Conservation (phyloP, 2,329 filamentous ascomycete species). For the Polychaeton citri region DNA sequence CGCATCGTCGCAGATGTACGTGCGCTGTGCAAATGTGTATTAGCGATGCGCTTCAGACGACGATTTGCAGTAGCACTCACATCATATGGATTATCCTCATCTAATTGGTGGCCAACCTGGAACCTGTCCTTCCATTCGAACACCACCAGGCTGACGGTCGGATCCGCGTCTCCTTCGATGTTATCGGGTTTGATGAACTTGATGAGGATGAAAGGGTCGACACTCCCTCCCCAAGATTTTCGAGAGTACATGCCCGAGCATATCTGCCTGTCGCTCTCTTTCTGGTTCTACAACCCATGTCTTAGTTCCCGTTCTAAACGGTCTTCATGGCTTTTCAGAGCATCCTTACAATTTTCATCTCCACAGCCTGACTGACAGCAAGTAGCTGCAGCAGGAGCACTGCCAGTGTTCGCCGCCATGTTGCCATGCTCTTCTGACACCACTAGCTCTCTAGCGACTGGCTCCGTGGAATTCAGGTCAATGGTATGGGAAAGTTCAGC, state of each 20-base stretch:
- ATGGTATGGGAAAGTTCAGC: too few species aligned
- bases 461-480: too few species aligned
- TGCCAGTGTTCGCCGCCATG: slow-evolving; percentile 14
- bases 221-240: slow-evolving; percentile 72
- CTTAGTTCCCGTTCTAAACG: slow-evolving; percentile 1
- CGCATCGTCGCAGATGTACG: slow-evolving; percentile 64
- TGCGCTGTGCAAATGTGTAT: too few species aligned
- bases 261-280: slow-evolving; percentile 63
- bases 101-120: slow-evolving; percentile 57
- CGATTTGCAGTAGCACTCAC: too few species aligned
- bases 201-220: slow-evolving; percentile 79
- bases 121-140: slow-evolving; percentile 88
- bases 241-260: slow-evolving; percentile 92
- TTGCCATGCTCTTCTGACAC: slow-evolving; percentile 12
- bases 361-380: slow-evolving; percentile 12
- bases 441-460: too few species aligned
- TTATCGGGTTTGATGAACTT: slow-evolving; percentile 56
- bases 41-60: too few species aligned
- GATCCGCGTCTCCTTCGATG: slow-evolving; percentile 50
- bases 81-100: slow-evolving; percentile 39
- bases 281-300: slow-evolving; percentile 63
- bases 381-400: slow-evolving; percentile 17
- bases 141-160: slow-evolving; percentile 69
- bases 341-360: slow-evolving; percentile 19
- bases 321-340: slow-evolving; percentile 56